Percentiles rank a stretch among this genome's conserved stretches.
These are phyloP conservation scores for Citrus mangshanensis DNA, from an alignment of 345 rosid genomes.

Conservation along the genomic window DNA sequence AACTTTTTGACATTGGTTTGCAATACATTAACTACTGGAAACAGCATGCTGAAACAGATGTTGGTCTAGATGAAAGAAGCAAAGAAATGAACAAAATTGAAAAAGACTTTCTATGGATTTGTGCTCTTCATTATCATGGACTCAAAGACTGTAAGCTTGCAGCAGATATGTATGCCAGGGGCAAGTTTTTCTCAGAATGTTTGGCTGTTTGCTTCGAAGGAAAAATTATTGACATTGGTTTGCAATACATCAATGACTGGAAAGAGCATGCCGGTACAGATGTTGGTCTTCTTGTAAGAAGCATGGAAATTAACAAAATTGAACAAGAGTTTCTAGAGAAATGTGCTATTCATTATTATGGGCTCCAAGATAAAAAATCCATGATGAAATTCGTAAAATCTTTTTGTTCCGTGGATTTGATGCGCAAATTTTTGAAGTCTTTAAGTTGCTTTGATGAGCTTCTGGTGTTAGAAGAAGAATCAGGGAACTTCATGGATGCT, in stretches of 20 bases:
- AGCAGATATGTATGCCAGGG: conserved; percentile 40
- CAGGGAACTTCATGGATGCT: conserved; percentile 37
- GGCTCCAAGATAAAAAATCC: conserved; percentile 19
- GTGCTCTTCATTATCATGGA: too few species aligned
- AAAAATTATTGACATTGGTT: conserved; percentile 37
- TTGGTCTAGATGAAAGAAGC: not conserved
- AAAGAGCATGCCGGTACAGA: conserved; percentile 20
- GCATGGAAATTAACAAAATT: conserved; percentile 20
- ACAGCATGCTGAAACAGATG: conserved; percentile 8
- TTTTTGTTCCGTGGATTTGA: conserved; percentile 22
- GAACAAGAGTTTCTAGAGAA: conserved; percentile 36
- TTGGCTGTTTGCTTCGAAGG: conserved; percentile 32
- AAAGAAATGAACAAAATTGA: conserved; percentile 23
- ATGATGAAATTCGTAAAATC: conserved; percentile 38
- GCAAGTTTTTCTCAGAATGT: conserved; percentile 31
- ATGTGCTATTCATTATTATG: conserved; percentile 32
- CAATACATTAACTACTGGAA: conserved; percentile 1
- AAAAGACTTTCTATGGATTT: conserved; percentile 29
- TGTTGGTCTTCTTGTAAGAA: conserved; percentile 9
- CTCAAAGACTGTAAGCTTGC: conserved; percentile 27
- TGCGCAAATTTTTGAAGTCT: conserved; percentile 28
- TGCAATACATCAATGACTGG: conserved; percentile 35
- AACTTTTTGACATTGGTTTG: conserved; percentile 38
- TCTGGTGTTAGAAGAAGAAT: conserved; percentile 32
- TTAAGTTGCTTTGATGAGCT: conserved; percentile 37